A percentile compares a stretch with the other conserved stretches of the same genome.
These are phyloP conservation scores for Marvania coccoides DNA, from an alignment of 139 green algal species.

Conservation along the genomic window DNA sequence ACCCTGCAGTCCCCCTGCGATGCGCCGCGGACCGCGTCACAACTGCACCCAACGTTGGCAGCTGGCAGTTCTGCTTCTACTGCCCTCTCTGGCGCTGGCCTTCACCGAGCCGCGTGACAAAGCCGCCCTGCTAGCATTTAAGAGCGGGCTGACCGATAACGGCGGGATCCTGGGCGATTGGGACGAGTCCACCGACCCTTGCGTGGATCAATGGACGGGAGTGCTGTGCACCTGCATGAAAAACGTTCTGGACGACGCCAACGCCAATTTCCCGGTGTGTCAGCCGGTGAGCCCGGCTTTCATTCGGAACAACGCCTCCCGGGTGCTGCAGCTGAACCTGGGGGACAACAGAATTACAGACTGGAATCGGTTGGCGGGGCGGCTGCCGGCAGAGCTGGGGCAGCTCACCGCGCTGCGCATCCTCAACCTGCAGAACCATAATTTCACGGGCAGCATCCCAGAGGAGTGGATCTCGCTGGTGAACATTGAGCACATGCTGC, in stretches of 20 bases:
- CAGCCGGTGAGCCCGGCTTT: neutral
- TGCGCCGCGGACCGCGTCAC: too few species aligned
- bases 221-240: conserved; percentile 27
- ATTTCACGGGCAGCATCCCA: conserved; percentile 25
- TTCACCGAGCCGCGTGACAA: conserved; percentile 20
- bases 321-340: conserved; percentile 35
- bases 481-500: conserved; percentile 22
- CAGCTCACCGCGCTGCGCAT: conserved; percentile 20
- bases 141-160: conserved; percentile 8
- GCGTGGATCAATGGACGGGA: conserved; percentile 22
- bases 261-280: conserved; percentile 8
- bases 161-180: conserved; percentile 22
- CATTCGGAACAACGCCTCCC: neutral
- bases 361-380: conserved; percentile 17
- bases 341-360: conserved; percentile 15
- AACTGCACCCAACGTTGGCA: neutral
- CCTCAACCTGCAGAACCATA: conserved; percentile 26
- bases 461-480: neutral
- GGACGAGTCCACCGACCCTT: conserved; percentile 28
- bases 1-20: too few species aligned
- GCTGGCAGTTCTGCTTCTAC: neutral
- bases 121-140: conserved; percentile 35
- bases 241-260: neutral
- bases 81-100: neutral
- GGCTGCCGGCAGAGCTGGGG: neutral